Conservation (phyloP, 306 rosid genomes). For the Prunus padus region DNA sequence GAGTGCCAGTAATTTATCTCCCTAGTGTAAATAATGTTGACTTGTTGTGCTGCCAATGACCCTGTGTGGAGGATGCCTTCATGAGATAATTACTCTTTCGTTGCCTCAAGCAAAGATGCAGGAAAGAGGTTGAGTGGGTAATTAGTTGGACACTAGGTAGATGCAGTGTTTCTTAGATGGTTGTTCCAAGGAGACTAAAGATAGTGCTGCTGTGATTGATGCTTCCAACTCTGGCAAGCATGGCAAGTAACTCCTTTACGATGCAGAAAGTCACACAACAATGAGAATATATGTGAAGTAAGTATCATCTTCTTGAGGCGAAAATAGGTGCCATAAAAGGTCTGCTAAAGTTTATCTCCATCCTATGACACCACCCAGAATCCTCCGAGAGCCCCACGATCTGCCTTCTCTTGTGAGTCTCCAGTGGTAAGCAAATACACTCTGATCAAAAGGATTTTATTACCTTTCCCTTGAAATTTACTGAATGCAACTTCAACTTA, state of each 20-base stretch:
- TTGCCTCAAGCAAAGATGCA: conserved; percentile 13
- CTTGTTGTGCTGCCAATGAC: conserved; percentile 17
- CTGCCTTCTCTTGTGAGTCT: conserved; percentile 13
- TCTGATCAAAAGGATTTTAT: background rate
- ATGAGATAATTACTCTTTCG: conserved; percentile 14
- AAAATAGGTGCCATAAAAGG: background rate
- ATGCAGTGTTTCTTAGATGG: conserved; percentile 24
- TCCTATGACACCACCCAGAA: conserved; percentile 54
- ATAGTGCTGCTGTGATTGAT: background rate
- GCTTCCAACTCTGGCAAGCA: conserved; percentile 17
- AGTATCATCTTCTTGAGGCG: conserved; percentile 14
- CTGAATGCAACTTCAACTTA: conserved; percentile 21
- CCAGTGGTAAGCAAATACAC: conserved; percentile 50
- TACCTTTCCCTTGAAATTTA: background rate
- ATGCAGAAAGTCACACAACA: conserved; percentile 21
- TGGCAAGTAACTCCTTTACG: background rate
- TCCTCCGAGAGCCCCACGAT: conserved; percentile 49
- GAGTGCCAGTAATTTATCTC: conserved; percentile 8
- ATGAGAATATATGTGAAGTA: conserved; percentile 7
- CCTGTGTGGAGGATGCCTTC: conserved; percentile 14
- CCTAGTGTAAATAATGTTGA: conserved; percentile 14
- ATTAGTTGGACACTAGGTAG: conserved; percentile 18
- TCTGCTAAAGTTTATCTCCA: conserved; percentile 35
- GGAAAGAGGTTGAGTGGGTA: conserved; percentile 21
- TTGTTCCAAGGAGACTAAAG: conserved; percentile 13